Base-by-base conservation (phyloP, 495 filamentous ascomycete species). In the Opeltia flavorubescens region DNA sequence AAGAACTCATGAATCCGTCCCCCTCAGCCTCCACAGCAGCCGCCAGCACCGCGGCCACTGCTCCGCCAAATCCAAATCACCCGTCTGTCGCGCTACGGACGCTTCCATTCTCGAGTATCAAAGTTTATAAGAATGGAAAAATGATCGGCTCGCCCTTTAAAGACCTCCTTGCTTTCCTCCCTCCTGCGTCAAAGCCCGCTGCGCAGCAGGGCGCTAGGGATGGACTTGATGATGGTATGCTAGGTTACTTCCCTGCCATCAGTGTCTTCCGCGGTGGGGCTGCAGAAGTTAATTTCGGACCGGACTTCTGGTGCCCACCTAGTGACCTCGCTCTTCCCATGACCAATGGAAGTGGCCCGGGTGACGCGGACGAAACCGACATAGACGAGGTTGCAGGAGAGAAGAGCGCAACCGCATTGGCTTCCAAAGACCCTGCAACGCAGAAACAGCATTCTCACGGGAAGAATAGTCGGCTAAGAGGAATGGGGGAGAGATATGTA, bases 211-310 rank as follows among this genome's bases (percentile, higher is more conserved):
- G 84, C 8, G 84, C 84, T 11, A 72, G 93, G 18, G 83, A 88
- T 43, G 77, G 74, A 3, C 77, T 91, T 27, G 93, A 99, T 56
- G 93, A 99, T 55, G 89, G 89, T 21, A 83, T 85, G 69, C 70
- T 95, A 3, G 93, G 93, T 0, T 99, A 99, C 59, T 95, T 89
- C 59, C 93, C 93, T 0, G 87, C 89, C 18, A 77, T 96, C 15
- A 88, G 85, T 50, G 86, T 89, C 28, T 96, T 94, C 59, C 77
- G 83, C 20, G 89, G 89, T 31, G 93, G 89, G 24, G 84, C 89
- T 2, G 89, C 83, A 25, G 82, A 95, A 63, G 76, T 87, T 45
- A 95, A 95, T 56, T 93, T 96, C 55, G 86, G 88, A 4, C 84
- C 81, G 0, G 67, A 86, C 11, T 95, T 93, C 67, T 94, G 89